Base-by-base conservation (phyloP, 225 moss, liverwort and hornwort genomes). In the Physcomitrium patens region DNA sequence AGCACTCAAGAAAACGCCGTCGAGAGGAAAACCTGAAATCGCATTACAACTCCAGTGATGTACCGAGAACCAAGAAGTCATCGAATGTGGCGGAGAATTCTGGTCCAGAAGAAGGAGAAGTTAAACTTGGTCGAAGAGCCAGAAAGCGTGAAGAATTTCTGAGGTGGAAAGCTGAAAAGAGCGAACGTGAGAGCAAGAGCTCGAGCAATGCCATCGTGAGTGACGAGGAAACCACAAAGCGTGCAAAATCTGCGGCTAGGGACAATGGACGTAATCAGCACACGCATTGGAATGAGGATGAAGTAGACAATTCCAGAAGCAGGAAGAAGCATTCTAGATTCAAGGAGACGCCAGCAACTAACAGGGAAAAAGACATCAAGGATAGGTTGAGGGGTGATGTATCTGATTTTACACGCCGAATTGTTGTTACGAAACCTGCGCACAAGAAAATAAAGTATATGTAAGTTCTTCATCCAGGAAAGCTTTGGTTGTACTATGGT, bases 361-460 rank as follows among this genome's bases (percentile, higher is more conserved):
- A 23, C 10, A 82, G 69, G 71, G 74, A 70, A 16, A 63, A 66
- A 27, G 66, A 48, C 56, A 67, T 77, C 14, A 65, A 57, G 53
- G 79, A 81, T 48, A 63, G 76, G 46, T 63, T 5, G 44, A 81
- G 48, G 74, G 65, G 43, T 37, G 82, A 81, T 64, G 58, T 27
- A 22, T 63, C 61, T 65, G 78, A 81, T 26, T 67, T n/a, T 43
- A 53, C 76, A 65, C 76, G 86, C 42, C 86, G 85, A 76, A 84
- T 92, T 67, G 81, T 91, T 23, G 74, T 92, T 42, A 96, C 91
- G 10, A 87, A 84, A 78, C 80, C 86, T 81, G 85, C 86, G 1
- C 96, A 96, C 60, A 96, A 89, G 79, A 93, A 91, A 87, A 91
- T 92, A 47, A 91, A 81, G 67, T 93, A 90, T 44, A 8, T 85